These are phyloP conservation scores for Heterobasidion occidentale DNA, from an alignment of 1,284 basidiomycete genomes.

Conservation along the genomic window DNA sequence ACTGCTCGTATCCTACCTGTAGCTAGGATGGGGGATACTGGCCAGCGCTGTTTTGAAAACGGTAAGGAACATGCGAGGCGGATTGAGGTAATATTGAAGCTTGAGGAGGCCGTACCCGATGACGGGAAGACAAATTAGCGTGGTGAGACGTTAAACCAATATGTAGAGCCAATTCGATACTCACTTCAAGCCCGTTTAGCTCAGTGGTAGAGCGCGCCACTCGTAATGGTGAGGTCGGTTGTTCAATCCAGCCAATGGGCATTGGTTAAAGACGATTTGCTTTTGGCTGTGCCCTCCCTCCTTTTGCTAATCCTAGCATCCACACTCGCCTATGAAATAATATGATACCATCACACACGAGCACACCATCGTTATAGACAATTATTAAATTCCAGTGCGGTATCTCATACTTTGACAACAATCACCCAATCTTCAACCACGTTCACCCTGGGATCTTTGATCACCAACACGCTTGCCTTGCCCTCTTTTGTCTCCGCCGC, in stretches of 20 bases:
- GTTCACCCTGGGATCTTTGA: slow-evolving; percentile 75
- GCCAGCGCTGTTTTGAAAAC: too few species aligned
- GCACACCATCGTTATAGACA: too few species aligned
- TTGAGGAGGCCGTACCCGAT: too few species aligned
- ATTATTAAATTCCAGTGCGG: not conserved
- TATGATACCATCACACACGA: too few species aligned
- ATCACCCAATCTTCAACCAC: slow-evolving; percentile 71
- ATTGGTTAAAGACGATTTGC: slow-evolving; percentile 1
- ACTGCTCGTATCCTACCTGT: too few species aligned
- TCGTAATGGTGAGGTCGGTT: slow-evolving; percentile 38
- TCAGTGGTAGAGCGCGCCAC: slow-evolving; percentile 28
- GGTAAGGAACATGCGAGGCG: too few species aligned
- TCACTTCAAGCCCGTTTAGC: slow-evolving; percentile 20
- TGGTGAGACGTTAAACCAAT: too few species aligned
- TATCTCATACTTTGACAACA: slow-evolving; percentile 19
- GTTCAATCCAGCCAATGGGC: slow-evolving; percentile 36
- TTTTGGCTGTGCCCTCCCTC: not conserved
- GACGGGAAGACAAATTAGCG: too few species aligned
- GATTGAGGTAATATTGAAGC: too few species aligned
- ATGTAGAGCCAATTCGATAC: not conserved
- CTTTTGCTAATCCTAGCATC: not conserved
- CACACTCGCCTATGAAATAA: too few species aligned
- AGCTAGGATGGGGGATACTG: too few species aligned
- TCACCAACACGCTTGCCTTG: slow-evolving; percentile 52
- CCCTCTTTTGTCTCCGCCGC: slow-evolving; percentile 49